Percentiles rank a stretch among this genome's conserved stretches.
These are phyloP conservation scores for Leavenworthia alabamica DNA, from an alignment of 345 rosid genomes.

Conservation along the genomic window DNA sequence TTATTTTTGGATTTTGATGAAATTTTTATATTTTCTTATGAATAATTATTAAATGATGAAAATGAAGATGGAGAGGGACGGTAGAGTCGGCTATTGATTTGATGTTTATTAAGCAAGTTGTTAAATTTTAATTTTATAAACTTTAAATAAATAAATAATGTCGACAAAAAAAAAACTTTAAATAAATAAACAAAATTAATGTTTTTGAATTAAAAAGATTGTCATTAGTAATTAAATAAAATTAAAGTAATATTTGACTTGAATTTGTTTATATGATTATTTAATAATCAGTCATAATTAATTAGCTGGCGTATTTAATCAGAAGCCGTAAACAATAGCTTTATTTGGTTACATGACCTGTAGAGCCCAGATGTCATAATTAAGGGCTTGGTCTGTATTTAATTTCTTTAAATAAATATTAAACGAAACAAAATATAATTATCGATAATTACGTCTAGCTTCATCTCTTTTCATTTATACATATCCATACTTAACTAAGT, in stretches of 20 bases:
- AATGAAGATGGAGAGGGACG: conserved; percentile 14
- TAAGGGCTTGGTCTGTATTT: not conserved
- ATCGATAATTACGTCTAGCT: conserved; percentile 19
- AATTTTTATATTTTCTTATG: not conserved
- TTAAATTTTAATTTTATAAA: too few relatives aligned
- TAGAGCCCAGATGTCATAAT: not conserved
- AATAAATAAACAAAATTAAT: too few relatives aligned
- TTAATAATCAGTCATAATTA: not conserved
- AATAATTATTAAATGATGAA: conserved; percentile 9
- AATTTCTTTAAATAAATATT: not conserved
- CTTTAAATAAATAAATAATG: too few relatives aligned
- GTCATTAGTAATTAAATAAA: too few relatives aligned
- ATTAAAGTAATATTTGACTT: too few relatives aligned
- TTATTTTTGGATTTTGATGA: not conserved
- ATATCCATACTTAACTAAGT: not conserved
- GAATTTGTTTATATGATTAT: not conserved
- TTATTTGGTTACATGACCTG: not conserved
- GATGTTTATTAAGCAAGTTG: not conserved
- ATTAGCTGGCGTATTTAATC: not conserved
- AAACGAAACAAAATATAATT: too few relatives aligned
- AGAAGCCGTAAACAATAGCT: not conserved
- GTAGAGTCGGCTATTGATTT: conserved; percentile 23
- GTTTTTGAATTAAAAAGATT: too few relatives aligned
- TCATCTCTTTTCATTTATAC: conserved; percentile 17
- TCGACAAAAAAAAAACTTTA: too few relatives aligned